phyloP scores from a whole-genome alignment of 2,329 filamentous ascomycete species.

The Phyllosticta citrichinensis region DNA sequence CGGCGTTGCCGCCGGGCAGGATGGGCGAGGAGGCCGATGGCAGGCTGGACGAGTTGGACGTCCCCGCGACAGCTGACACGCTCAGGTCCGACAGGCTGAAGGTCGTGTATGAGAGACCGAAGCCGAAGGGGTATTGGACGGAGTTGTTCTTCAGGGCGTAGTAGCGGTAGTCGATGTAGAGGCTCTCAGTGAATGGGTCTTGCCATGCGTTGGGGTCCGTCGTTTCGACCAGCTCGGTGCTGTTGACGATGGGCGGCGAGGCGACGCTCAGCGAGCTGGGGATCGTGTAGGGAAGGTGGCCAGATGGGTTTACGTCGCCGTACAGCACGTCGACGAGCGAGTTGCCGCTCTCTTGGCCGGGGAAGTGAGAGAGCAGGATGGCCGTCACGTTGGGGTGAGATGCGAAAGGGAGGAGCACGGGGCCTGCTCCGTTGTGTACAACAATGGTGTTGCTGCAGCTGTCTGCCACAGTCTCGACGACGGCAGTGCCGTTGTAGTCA shows the following conservation, averaged over 20 bases:
- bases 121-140: constrained; percentile 27
- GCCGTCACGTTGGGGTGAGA: constrained; percentile 26
- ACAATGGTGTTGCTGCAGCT: constrained; percentile 44
- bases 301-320: constrained; percentile 29
- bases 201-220: constrained; percentile 33
- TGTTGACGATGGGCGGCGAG: constrained; percentile 24
- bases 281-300: constrained; percentile 30
- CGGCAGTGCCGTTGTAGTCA: constrained; percentile 29
- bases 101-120: constrained; percentile 29
- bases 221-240: constrained; percentile 20
- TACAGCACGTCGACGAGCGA: constrained; percentile 31
- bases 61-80: background rate
- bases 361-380: constrained; percentile 32
- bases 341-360: constrained; percentile 33
- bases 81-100: constrained; percentile 15
- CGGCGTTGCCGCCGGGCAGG: constrained; percentile 42
- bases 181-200: constrained; percentile 41
- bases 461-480: constrained; percentile 27
- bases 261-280: constrained; percentile 24
- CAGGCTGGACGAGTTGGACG: constrained; percentile 1
- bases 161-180: constrained; percentile 45
- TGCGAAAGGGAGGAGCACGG: constrained; percentile 33
- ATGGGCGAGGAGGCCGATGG: constrained; percentile 14
- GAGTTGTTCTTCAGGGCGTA: constrained; percentile 24
- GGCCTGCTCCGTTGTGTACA: constrained; percentile 33